Conservation (phyloP, 352 stramenopile species). For the Phytophthora litchii region DNA sequence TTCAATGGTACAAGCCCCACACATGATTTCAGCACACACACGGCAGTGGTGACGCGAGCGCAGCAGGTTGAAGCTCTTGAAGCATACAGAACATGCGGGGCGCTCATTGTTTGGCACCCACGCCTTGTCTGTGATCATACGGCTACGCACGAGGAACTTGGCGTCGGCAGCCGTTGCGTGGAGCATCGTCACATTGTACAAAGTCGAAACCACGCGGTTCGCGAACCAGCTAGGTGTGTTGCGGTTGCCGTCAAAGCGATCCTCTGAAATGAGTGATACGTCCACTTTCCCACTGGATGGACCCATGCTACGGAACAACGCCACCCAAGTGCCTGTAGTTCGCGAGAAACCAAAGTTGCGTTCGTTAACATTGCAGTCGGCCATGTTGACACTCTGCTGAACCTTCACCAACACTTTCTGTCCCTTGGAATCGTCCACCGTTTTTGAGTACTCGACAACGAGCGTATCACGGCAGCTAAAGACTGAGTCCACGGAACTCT, state of each 20-base stretch:
- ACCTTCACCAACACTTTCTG: conserved; percentile 68
- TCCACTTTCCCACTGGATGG: conserved; percentile 63
- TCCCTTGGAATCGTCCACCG: conserved; percentile 56
- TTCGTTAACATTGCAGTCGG: conserved; percentile 51
- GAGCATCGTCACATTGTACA: conserved; percentile 45
- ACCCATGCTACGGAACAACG: conserved; percentile 62
- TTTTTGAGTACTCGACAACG: conserved; percentile 66
- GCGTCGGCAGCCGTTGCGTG: conserved; percentile 59
- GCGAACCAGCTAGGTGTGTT: conserved; percentile 74
- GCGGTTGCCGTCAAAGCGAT: conserved; percentile 48
- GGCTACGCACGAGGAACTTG: conserved; percentile 65
- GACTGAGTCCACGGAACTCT: conserved; percentile 74
- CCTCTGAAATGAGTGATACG: conserved; percentile 44
- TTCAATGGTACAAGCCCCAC: conserved; percentile 67
- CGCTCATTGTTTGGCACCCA: conserved; percentile 78
- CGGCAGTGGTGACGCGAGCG: conserved; percentile 82
- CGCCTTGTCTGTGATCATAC: conserved; percentile 65
- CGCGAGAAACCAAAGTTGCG: conserved; percentile 71
- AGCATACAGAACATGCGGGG: conserved; percentile 72
- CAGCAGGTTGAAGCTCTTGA: conserved; percentile 79
- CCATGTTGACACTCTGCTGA: conserved; percentile 58
- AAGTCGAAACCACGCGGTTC: conserved; percentile 59
- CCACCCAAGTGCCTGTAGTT: conserved; percentile 54
- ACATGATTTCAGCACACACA: conserved; percentile 87
- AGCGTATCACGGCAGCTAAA: conserved; percentile 69